Conservation (phyloP, 345 rosid species). For the Salix koriyanagi region DNA sequence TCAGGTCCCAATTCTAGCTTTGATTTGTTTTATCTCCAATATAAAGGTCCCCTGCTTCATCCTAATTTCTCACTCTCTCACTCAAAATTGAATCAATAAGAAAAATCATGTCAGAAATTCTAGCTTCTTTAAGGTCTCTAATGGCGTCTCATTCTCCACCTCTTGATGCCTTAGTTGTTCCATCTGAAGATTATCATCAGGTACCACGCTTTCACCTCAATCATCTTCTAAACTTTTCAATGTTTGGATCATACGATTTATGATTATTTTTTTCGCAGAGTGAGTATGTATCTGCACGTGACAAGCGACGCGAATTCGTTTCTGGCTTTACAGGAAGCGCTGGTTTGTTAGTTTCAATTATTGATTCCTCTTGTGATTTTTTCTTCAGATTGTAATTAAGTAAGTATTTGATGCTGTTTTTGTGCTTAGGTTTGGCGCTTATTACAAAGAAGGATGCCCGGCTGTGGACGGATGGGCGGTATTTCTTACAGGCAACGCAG, state of each 20-base stretch:
- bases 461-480: conserved; percentile 92
- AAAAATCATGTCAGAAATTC: conserved; percentile 49
- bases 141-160: conserved; percentile 95
- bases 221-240: background rate
- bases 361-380: background rate
- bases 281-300: conserved; percentile 83
- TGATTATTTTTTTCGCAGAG: conserved; percentile 40
- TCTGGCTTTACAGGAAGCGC: conserved; percentile 95
- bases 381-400: background rate
- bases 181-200: conserved; percentile 95
- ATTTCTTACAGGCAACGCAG: conserved; percentile 80
- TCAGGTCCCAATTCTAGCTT: no score
- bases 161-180: conserved; percentile 75
- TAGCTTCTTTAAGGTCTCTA: conserved; percentile 65
- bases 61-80: background rate
- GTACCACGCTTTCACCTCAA: conserved; percentile 18
- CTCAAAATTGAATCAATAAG: background rate
- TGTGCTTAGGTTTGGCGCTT: conserved; percentile 68
- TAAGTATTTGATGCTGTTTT: background rate
- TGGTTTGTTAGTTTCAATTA: conserved; percentile 35
- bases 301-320: conserved; percentile 80
- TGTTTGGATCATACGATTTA: background rate
- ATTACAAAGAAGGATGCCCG: conserved; percentile 68
- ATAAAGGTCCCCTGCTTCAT: background rate
- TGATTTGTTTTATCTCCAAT: no score